Evolutionary conservation across 202 grass and related monocot species (phyloP).

Genomic region (Eragrostis tef): DNA sequence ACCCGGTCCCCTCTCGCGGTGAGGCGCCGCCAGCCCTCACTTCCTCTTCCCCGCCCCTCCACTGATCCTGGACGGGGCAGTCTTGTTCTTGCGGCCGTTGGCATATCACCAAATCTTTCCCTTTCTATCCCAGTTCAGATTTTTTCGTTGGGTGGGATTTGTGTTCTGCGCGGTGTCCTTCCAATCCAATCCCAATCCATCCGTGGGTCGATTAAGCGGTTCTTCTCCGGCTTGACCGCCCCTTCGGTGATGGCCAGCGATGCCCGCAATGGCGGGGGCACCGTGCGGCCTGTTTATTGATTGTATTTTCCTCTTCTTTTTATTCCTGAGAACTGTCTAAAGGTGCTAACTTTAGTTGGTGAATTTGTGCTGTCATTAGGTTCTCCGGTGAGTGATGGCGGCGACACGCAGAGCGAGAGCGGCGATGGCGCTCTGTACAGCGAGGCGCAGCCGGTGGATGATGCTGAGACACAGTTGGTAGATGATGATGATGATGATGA

Average conservation of each 20-base stretch:
- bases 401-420: conserved; percentile 34
- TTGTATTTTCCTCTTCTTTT: not conserved
- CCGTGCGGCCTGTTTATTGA: not conserved
- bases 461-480: conserved; percentile 38
- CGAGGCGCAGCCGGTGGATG: conserved; percentile 57
- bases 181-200: not conserved
- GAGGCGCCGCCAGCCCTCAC: not conserved
- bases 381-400: conserved; percentile 37
- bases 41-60: not conserved
- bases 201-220: not conserved
- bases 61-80: not conserved
- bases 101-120: not conserved
- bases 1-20: too few species aligned
- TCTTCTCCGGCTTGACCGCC: not conserved
- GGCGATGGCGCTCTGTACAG: conserved; percentile 28
- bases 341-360: conserved; percentile 11
- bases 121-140: not conserved
- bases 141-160: not conserved
- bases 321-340: not conserved
- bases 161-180: not conserved
- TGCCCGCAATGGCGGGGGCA: conserved; percentile 39
- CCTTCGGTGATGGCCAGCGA: conserved; percentile 12
- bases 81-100: not conserved
- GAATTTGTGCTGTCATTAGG: conserved; percentile 31
- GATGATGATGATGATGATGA: too few species aligned